Percentiles rank a stretch among this genome's conserved stretches.
These are phyloP conservation scores for Endoconidiophora laricicola DNA, from an alignment of 2,329 filamentous ascomycete species.

Conservation along the genomic window DNA sequence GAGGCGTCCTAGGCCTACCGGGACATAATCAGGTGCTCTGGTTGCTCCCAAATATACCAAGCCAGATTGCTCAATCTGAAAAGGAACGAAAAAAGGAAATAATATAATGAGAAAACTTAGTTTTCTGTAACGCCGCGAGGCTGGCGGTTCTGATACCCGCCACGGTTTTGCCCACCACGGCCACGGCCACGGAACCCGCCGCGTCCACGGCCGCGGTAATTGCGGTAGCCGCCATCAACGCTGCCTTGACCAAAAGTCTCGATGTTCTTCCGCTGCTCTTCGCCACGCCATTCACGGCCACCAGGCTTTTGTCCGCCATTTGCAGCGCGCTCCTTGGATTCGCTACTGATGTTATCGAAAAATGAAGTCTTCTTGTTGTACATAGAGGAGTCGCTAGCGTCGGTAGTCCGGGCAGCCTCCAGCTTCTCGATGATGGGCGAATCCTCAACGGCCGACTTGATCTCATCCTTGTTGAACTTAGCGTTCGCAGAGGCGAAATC, in stretches of 20 bases:
- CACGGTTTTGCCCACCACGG: conserved; percentile 24
- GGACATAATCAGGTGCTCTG: too few species aligned
- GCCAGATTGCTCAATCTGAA: too few species aligned
- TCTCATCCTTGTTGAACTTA: conserved; percentile 28
- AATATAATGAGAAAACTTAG: conserved; percentile 5
- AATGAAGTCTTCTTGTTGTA: conserved; percentile 88
- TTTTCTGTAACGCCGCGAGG: conserved; percentile 2
- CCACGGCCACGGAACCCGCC: conserved; percentile 35
- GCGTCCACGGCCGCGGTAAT: conserved; percentile 65
- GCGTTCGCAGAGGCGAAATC: conserved; percentile 55
- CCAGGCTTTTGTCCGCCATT: conserved; percentile 50
- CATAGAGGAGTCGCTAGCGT: conserved; percentile 31
- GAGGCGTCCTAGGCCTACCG: neutral
- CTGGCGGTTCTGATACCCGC: conserved; percentile 14
- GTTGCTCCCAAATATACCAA: too few species aligned
- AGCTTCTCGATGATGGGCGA: conserved; percentile 43
- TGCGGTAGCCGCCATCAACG: conserved; percentile 64
- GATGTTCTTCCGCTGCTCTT: conserved; percentile 90
- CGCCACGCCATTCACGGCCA: conserved; percentile 74
- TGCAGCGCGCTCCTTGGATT: conserved; percentile 75
- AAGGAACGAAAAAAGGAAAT: neutral
- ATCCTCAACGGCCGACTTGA: neutral
- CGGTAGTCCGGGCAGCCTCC: conserved; percentile 41
- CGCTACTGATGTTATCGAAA: conserved; percentile 96
- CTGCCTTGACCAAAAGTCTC: conserved; percentile 96